Base-by-base conservation (phyloP, 2,329 filamentous ascomycete species). In the Paecilomyces fulvus region DNA sequence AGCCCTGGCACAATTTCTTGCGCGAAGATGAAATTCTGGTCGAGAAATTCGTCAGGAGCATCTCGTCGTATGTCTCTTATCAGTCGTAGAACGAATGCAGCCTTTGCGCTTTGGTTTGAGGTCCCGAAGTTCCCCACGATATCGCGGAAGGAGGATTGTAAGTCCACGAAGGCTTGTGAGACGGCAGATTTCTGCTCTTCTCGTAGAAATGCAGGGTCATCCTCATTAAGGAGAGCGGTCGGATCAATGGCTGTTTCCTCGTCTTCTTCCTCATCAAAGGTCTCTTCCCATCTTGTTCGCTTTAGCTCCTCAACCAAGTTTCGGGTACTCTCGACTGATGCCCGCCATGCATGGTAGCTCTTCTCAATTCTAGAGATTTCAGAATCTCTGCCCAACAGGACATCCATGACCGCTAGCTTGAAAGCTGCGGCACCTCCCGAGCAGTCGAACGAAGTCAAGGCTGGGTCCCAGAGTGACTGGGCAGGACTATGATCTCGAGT, bases 1-100 rank as follows among this genome's bases (percentile, higher is more conserved):
- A 96, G 75, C 0, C 78, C 76, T 0, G 84, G 80, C 3, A 92
- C 77, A 30, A 87, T 77, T 0, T 75, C 73, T 2, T 84, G 66
- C 0, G 86, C 85, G 60, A 91, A 88, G 33, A 61, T 23, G 30
- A 67, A 64, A 12, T 57, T 54, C 2, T 50, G 51, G 7, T 69
- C 65, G 59, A 78, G 74, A 31, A 84, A 65, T 6, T 64, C 60
- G 8, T 79, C 72, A 0, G 88, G 86, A 6, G 90, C 76, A 5
- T 85, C 81, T 33, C 80, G 79, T 10, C 89, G 83, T 17, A 96
- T 80, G 61, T 92, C 88, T 30, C 92, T 81, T 17, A 94, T 74
- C 0, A 91, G 74, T 3, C 90, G 86, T 1, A 95, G 70, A 17
- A 95, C 72, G 62, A 92, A 91, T 3, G 73, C 71, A 6, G 74